Evolutionary conservation across 768 basidiomycete species (phyloP).

Genomic region (Russula virescens): DNA sequence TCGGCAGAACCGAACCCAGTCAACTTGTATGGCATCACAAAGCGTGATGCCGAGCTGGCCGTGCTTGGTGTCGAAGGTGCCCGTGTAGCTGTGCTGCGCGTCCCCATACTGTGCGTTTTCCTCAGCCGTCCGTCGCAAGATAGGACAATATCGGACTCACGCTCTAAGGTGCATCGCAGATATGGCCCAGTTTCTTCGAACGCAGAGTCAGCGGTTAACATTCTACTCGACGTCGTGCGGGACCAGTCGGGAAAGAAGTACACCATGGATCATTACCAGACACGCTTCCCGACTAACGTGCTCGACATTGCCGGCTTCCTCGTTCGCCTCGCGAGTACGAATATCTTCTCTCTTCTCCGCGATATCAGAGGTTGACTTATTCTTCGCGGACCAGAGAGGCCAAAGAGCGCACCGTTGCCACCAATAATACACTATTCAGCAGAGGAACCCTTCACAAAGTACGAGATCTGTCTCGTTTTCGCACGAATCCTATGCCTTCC

Average conservation of each 20-base stretch:
- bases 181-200: constrained; percentile 85
- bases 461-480: constrained; percentile 82
- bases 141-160: neutral
- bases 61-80: constrained; percentile 55
- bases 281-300: constrained; percentile 88
- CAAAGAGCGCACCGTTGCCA: constrained; percentile 42
- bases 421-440: constrained; percentile 82
- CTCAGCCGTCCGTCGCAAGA: constrained; percentile 2
- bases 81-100: constrained; percentile 66
- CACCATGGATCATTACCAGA: constrained; percentile 95
- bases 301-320: constrained; percentile 83
- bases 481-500: constrained; percentile 63
- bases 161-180: constrained; percentile 36
- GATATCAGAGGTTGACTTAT: neutral
- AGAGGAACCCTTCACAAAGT: constrained; percentile 83
- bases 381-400: constrained; percentile 30
- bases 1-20: constrained; percentile 71
- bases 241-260: constrained; percentile 85
- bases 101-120: constrained; percentile 75
- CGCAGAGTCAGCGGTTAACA: constrained; percentile 84
- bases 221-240: constrained; percentile 78
- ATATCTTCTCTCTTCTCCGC: neutral
- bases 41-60: constrained; percentile 82
- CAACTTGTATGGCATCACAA: constrained; percentile 83
- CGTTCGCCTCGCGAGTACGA: constrained; percentile 62